Base-by-base conservation (phyloP, 306 rosid species). In the Vigna trinervia region DNA sequence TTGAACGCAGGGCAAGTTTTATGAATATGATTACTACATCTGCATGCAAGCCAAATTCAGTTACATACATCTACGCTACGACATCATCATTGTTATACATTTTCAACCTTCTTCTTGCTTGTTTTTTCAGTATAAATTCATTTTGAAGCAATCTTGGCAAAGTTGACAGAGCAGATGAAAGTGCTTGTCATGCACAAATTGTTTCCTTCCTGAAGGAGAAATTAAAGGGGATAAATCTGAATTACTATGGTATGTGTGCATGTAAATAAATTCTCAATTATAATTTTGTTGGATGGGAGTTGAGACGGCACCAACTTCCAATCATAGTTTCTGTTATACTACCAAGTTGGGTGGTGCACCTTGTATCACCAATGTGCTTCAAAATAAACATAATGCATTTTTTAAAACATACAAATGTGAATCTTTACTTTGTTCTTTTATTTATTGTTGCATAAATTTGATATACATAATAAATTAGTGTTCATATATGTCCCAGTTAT, bases 11-110 rank as follows among this genome's bases (percentile, higher is more conserved):
- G 51, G 56, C 22, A 34, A 67, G 47, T 26, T 17, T 47, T 38
- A 15, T 47, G 60, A 74, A 57, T 72, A 62, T 68, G 52, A 74
- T 58, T 76, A 61, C 5, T 32, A 26, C 41, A 5, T 45, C 5
- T 61, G 66, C 34, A 15, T 73, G 82, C 66, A 72, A 77, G 65
- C 73, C 62, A 15, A 56, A 9, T 20, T 67, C 41, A 26, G 13
- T 30, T 30, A 30, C 34, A 30, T 61, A 8, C 67, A 66, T 84
- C 50, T 72, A 71, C 85, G 38, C 59, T 51, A 19, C 69, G 60
- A 32, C 62, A 53, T 69, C 72, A 80, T 84, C 66, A 45, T 54
- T 19, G 28, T 41, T 12, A 43, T 36, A 51, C 36, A 10, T 28
- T 32, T 68, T 65, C 69, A 72, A 36, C 39, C 22, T 28, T 47